A percentile compares a stretch with the other conserved stretches of the same genome.
phyloP scores from a whole-genome alignment of 148 eudicot genomes.

The Camellia granthamiana region DNA sequence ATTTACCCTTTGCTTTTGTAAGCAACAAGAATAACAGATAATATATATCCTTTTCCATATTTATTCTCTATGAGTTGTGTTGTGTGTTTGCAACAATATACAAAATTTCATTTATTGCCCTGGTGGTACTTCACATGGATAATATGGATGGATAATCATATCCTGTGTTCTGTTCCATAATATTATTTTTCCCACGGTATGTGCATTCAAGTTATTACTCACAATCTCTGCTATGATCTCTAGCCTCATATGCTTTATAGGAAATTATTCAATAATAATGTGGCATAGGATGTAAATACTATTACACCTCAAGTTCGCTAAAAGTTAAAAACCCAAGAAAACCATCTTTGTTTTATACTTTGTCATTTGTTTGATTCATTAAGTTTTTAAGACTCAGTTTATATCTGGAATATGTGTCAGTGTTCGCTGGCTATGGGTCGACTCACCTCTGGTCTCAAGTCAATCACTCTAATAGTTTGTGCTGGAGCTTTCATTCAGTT shows the following conservation, averaged over 20 bases:
- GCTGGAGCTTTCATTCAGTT: conserved; percentile 71
- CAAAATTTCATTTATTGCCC: too few species aligned
- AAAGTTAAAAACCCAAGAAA: too few species aligned
- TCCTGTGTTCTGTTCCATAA: neutral
- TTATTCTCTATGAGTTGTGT: neutral
- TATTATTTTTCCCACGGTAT: neutral
- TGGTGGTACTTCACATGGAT: too few species aligned
- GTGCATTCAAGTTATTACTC: neutral
- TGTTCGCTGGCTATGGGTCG: conserved; percentile 82
- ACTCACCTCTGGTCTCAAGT: conserved; percentile 74
- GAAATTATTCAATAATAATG: neutral
- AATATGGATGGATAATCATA: neutral
- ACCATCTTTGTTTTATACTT: too few species aligned
- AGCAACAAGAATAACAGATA: neutral
- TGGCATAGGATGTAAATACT: too few species aligned
- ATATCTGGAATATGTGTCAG: conserved; percentile 29
- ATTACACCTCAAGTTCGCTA: too few species aligned
- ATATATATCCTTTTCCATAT: neutral
- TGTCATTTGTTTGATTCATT: too few species aligned
- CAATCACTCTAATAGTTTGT: conserved; percentile 65
- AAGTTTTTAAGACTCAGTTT: too few species aligned
- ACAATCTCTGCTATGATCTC: neutral
- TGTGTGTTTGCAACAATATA: neutral
- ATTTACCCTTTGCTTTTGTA: neutral
- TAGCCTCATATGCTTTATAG: neutral